phyloP scores from a whole-genome alignment of 371 early-diverging fungal species.

The Mucor irregularis region DNA sequence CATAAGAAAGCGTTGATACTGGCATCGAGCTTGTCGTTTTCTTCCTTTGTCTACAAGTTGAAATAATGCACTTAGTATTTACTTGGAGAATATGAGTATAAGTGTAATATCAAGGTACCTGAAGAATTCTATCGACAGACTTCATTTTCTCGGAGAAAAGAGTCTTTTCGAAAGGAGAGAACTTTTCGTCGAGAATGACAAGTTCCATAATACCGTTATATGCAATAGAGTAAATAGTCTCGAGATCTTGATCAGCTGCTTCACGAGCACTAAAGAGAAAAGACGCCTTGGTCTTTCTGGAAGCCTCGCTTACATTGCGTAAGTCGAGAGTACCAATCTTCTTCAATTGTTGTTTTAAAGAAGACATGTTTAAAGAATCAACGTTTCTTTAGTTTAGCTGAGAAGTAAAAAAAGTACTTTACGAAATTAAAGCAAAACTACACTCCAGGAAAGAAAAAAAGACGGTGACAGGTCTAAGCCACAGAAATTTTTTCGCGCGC shows the following conservation, averaged over 20 bases:
- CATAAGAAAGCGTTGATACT: conserved; percentile 74
- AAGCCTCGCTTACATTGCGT: conserved; percentile 44
- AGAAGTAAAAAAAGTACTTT: too few relatives aligned
- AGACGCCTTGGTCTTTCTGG: conserved; percentile 67
- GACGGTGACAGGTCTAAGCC: background rate
- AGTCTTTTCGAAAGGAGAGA: conserved; percentile 71
- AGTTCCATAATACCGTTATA: conserved; percentile 81
- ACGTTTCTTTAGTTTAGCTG: too few relatives aligned
- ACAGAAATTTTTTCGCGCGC: background rate
- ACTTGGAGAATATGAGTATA: background rate
- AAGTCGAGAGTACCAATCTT: conserved; percentile 67
- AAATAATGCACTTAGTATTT: background rate
- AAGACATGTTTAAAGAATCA: conserved; percentile 21
- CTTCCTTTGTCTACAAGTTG: conserved; percentile 65
- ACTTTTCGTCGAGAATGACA: conserved; percentile 61
- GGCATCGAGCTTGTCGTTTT: conserved; percentile 79
- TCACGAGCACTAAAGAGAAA: conserved; percentile 80
- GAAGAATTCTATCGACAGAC: conserved; percentile 75
- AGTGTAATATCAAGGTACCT: conserved; percentile 33
- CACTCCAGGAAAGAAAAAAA: background rate
- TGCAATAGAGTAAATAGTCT: conserved; percentile 85
- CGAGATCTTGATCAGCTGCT: conserved; percentile 88
- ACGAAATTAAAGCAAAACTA: too few relatives aligned
- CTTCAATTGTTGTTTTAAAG: conserved; percentile 73
- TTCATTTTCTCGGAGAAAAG: conserved; percentile 85